Base-by-base conservation (phyloP, 306 rosid genomes). In the Casuarina cunninghamiana region DNA sequence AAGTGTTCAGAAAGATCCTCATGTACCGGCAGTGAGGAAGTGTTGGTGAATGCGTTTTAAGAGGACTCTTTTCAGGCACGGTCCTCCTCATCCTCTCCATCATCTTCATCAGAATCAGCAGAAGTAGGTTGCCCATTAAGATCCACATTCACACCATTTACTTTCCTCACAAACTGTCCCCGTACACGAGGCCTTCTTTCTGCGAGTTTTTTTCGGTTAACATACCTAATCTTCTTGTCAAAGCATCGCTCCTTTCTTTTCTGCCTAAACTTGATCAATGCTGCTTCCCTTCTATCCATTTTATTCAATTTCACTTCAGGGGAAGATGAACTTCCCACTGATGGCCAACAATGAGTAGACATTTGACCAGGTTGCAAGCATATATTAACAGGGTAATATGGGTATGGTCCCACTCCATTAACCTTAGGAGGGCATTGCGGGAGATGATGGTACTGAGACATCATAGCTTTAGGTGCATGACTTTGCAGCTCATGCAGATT, bases 241-340 rank as follows among this genome's bases (percentile, higher is more conserved):
- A 96, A 96, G 80, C 98, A 93, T 2, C 99, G 91, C 51, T 96
- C 98, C 85, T 93, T 93, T 80, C 99, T 90, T 84, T 96, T 96
- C 83, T 93, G 98, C 86, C 97, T 87, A 79, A 96, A 96, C 82
- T 96, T 96, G 77, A 93, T 87, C 85, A 96, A 75, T 39, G 99
- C 98, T 58, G 98, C 99, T 86, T 93, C 99, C 89, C 99, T 96
- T 83, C 98, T 87, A 77, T 96, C 97, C 45, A 86, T 91, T 82
- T 90, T 93, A 61, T 83, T 90, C 46, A 81, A 37, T 49, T 84
- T 86, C 76, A 83, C 87, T 78, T 96, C 99, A 3, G 83, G 73
- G 42, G 94, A 75, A 67, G 85, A 73, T 63, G 97, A 81, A 76
- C 75, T 84, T 83, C 93, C 98, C 58, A 86, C 84, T 4, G 89